Conservation (phyloP, 805 yeast species). For the Hanseniaspora meyeri region DNA sequence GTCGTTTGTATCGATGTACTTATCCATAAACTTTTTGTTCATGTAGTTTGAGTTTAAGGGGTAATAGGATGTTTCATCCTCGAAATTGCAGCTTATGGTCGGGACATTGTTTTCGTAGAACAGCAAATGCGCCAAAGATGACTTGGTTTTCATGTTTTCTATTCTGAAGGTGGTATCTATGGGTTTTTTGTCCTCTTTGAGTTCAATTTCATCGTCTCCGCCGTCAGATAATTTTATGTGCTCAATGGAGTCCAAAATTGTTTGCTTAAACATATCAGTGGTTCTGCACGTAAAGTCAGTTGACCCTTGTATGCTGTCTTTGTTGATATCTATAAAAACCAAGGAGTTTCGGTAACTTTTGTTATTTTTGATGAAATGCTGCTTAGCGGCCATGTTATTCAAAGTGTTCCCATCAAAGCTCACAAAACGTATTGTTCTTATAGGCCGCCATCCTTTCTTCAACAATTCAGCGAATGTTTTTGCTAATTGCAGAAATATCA, state of each 20-base stretch:
- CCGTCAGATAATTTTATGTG: conserved; percentile 27
- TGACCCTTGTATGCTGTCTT: conserved; percentile 39
- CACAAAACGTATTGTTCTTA: conserved; percentile 54
- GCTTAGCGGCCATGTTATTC: conserved; percentile 54
- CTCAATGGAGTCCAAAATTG: conserved; percentile 36
- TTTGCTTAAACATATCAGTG: conserved; percentile 43
- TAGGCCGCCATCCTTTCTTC: conserved; percentile 55
- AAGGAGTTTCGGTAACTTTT: conserved; percentile 34
- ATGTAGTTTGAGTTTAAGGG: conserved; percentile 48
- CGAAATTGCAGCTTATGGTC: conserved; percentile 39
- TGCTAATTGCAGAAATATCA: conserved; percentile 40
- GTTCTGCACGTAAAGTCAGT: conserved; percentile 35
- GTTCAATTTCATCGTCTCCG: background rate
- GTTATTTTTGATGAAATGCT: conserved; percentile 64
- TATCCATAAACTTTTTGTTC: conserved; percentile 43
- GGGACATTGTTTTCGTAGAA: conserved; percentile 61
- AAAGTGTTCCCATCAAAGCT: conserved; percentile 78
- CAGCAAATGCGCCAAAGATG: conserved; percentile 44
- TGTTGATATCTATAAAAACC: conserved; percentile 33
- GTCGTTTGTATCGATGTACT: conserved; percentile 37
- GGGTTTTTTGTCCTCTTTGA: background rate
- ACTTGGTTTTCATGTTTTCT: conserved; percentile 35
- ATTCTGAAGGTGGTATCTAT: conserved; percentile 26
- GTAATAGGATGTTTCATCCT: conserved; percentile 21
- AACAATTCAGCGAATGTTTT: conserved; percentile 37